These are phyloP conservation scores for Lactarius tabidus DNA, from an alignment of 768 basidiomycete species.

Conservation along the genomic window DNA sequence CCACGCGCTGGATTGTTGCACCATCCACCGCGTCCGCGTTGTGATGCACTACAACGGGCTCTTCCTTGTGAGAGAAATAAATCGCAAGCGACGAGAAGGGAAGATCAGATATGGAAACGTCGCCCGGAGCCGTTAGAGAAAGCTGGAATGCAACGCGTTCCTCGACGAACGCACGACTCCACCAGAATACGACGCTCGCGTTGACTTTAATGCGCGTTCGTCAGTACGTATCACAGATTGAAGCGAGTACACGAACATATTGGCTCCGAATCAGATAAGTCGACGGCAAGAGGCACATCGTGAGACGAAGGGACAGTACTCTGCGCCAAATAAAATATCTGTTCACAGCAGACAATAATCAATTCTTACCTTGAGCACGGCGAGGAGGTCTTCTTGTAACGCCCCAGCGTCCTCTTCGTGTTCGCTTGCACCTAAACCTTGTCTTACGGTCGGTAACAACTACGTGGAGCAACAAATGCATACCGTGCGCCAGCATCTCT, in stretches of 20 bases:
- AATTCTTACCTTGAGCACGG: conserved; percentile 60
- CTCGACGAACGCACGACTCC: conserved; percentile 53
- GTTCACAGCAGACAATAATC: not conserved
- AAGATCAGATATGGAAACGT: conserved; percentile 49
- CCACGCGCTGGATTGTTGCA: conserved; percentile 39
- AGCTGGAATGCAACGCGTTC: conserved; percentile 73
- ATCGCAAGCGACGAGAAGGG: conserved; percentile 60
- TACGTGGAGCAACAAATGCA: conserved; percentile 2
- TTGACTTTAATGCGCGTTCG: conserved; percentile 47
- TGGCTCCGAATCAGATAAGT: conserved; percentile 58
- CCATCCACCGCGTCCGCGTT: conserved; percentile 16
- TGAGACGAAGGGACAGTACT: conserved; percentile 62
- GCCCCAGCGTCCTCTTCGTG: conserved; percentile 45
- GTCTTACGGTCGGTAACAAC: not conserved
- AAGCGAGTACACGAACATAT: conserved; percentile 47
- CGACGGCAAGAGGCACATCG: conserved; percentile 55
- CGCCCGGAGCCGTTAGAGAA: conserved; percentile 48
- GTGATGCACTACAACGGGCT: conserved; percentile 53
- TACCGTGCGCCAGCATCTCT: conserved; percentile 82
- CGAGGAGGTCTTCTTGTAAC: conserved; percentile 68
- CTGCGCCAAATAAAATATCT: conserved; percentile 36
- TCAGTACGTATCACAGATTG: conserved; percentile 16
- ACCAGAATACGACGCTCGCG: conserved; percentile 68
- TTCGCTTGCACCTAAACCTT: conserved; percentile 33
- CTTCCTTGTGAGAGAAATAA: conserved; percentile 48